phyloP scores from a whole-genome alignment of 768 basidiomycete genomes.

The Psilocybe subaeruginosa region DNA sequence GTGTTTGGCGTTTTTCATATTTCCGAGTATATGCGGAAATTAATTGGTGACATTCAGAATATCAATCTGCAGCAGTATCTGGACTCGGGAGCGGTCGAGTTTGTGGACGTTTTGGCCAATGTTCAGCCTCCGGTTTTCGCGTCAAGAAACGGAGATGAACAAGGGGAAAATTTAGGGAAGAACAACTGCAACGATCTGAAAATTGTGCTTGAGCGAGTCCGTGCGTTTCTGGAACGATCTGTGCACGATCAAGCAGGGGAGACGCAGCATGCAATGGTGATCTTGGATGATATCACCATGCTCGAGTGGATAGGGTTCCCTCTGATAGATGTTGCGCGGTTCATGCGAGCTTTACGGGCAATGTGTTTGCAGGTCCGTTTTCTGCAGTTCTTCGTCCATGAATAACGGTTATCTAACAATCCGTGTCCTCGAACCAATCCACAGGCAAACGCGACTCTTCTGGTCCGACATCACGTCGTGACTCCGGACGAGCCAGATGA shows the following conservation, averaged over 20 bases:
- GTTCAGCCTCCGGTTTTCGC: slow-evolving; percentile 25
- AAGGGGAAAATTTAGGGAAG: not conserved
- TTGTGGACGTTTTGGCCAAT: slow-evolving; percentile 54
- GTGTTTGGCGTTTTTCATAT: slow-evolving; percentile 19
- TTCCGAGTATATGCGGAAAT: not conserved
- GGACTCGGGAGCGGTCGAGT: slow-evolving; percentile 44
- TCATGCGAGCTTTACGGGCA: slow-evolving; percentile 61
- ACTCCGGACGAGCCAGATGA: slow-evolving; percentile 60
- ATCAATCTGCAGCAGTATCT: slow-evolving; percentile 39
- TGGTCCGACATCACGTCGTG: slow-evolving; percentile 68
- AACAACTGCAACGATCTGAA: slow-evolving; percentile 27
- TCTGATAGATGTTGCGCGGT: slow-evolving; percentile 51
- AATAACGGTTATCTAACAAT: too few species aligned
- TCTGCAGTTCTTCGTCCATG: not conserved
- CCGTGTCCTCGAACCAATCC: not conserved
- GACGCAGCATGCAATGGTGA: slow-evolving; percentile 41
- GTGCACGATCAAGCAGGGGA: not conserved
- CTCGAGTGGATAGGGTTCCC: slow-evolving; percentile 75
- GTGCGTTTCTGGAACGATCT: slow-evolving; percentile 23
- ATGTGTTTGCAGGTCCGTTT: slow-evolving; percentile 52
- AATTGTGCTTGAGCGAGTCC: slow-evolving; percentile 38
- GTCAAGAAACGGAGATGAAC: too few species aligned
- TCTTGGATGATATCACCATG: slow-evolving; percentile 71
- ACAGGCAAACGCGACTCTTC: slow-evolving; percentile 55
- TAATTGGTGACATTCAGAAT: slow-evolving; percentile 30